Base-by-base conservation (phyloP, 768 basidiomycete genomes). In the Botryobasidium botryosum region DNA sequence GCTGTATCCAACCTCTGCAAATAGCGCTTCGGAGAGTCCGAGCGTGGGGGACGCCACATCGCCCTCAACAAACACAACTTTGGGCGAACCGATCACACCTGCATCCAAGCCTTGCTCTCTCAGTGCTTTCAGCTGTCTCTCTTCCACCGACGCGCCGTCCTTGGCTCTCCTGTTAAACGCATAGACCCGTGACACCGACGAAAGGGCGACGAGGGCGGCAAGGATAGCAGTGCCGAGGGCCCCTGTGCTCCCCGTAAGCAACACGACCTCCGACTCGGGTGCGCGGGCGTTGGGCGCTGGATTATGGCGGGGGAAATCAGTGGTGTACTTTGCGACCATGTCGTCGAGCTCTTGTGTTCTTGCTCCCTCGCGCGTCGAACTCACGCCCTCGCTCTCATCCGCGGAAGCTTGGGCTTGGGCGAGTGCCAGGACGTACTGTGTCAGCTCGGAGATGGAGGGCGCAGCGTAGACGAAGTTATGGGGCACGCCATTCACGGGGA, bases 401-500 rank as follows among this genome's bases (percentile, higher is more conserved):
- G n/a, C n/a, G n/a, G n/a, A n/a, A n/a, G n/a, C n/a, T n/a, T n/a
- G n/a, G n/a, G n/a, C n/a, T n/a, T n/a, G n/a, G n/a, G n/a, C n/a
- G n/a, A n/a, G n/a, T n/a, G n/a, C n/a, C n/a, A n/a, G n/a, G 36
- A 42, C 17, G 2, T 8, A 8, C n/a, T 45, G 10, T 8, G 45
- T 7, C 8, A 46, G 43, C 13, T 10, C 21, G 2, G 13, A n/a
- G 33, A 48, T 48, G 5, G 47, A 33, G 17, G 47, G 47, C 10
- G 23, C n/a, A 6, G 27, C 25, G 26, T 49, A 48, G 2, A 48
- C 25, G 8, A 57, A 35, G 7, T 46, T 17, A 21, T 51, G 48
- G 6, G 53, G 50, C 17, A 56, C 45, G 15, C 53, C 15, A 10
- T 21, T 12, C 13, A 27, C 29, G 20, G 10, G 43, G 10, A 56